Percentiles rank a stretch among this genome's conserved stretches.
These are phyloP conservation scores for Fulvia fulva DNA, from an alignment of 2,329 filamentous ascomycete species.

Conservation along the genomic window DNA sequence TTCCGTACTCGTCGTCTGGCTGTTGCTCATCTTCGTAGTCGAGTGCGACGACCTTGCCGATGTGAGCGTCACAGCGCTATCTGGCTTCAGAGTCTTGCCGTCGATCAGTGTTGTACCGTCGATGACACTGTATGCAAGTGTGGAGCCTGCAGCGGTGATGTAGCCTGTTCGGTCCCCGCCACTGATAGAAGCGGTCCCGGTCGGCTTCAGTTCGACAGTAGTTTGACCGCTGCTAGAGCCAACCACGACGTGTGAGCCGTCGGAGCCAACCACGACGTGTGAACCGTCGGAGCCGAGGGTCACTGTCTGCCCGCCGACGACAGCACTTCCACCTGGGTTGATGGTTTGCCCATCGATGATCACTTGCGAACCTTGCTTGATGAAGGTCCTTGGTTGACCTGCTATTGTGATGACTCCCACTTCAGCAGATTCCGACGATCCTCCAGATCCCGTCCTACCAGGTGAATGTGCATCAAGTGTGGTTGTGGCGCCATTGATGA, in stretches of 20 bases:
- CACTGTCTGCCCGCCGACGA: constrained; percentile 1
- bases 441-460: neutral
- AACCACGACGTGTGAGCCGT: neutral
- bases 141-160: constrained; percentile 2
- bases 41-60: neutral
- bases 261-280: too few species aligned
- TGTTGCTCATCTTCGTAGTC: neutral
- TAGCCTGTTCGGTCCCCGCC: neutral
- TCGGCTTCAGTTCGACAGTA: neutral
- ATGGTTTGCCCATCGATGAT: constrained; percentile 4
- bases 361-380: neutral
- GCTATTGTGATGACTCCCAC: neutral
- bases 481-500: constrained; percentile 4
- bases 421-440: neutral
- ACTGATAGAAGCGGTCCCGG: neutral
- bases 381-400: neutral
- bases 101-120: constrained; percentile 1
- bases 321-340: neutral
- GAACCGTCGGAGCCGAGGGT: neutral
- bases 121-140: neutral
- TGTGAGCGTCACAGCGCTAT: neutral
- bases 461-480: neutral
- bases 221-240: neutral
- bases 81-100: neutral
- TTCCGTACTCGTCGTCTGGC: neutral